These are phyloP conservation scores for Aspergillus wentii DNA, from an alignment of 495 filamentous ascomycete species.

Conservation along the genomic window DNA sequence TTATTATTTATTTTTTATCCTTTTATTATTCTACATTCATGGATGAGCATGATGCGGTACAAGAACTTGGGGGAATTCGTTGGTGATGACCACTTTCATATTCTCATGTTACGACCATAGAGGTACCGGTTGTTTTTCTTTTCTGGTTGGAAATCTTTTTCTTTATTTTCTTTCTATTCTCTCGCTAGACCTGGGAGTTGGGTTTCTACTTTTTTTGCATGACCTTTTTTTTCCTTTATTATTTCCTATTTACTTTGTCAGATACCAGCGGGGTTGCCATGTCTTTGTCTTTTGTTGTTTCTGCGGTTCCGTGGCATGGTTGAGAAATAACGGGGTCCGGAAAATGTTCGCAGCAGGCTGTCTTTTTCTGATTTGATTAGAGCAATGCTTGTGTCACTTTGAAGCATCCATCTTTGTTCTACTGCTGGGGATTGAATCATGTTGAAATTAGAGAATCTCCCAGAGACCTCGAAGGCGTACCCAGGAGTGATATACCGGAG, in stretches of 20 bases:
- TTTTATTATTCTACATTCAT: conserved; percentile 13
- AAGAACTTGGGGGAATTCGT: conserved; percentile 19
- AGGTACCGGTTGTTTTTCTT: conserved; percentile 42
- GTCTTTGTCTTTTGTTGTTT: conserved; percentile 13
- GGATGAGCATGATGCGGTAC: conserved; percentile 23
- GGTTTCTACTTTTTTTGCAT: conserved; percentile 21
- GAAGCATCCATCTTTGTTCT: neutral
- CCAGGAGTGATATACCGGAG: neutral
- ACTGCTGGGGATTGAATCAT: neutral
- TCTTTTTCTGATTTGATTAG: conserved; percentile 10
- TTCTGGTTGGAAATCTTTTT: conserved; percentile 17
- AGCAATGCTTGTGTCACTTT: no score
- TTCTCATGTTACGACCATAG: conserved; percentile 40
- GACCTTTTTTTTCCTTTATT: conserved; percentile 29
- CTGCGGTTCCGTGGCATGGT: conserved; percentile 15
- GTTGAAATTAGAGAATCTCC: neutral
- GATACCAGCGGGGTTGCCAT: conserved; percentile 29
- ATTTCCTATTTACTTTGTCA: conserved; percentile 22
- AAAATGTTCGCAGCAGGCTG: conserved; percentile 13
- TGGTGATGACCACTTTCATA: conserved; percentile 19
- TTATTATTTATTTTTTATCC: conserved; percentile 12
- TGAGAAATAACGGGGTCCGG: conserved; percentile 3
- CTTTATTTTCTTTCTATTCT: conserved; percentile 30
- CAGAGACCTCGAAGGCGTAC: neutral
- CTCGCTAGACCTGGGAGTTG: conserved; percentile 38